These are phyloP conservation scores for Penicillium roqueforti DNA, from an alignment of 495 filamentous ascomycete genomes.

Conservation along the genomic window DNA sequence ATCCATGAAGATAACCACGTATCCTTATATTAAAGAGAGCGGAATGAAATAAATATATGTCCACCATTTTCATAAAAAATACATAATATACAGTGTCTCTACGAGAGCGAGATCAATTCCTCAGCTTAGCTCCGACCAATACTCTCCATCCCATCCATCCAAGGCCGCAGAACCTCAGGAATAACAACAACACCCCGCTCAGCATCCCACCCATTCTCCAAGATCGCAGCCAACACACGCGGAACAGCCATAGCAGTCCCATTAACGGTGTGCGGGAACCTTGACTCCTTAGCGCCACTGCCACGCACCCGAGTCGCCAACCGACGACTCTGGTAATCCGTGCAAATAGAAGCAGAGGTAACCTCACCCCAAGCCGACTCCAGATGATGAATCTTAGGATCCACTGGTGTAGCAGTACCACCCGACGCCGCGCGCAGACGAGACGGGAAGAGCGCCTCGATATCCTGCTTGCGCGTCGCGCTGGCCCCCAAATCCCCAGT, in stretches of 20 bases:
- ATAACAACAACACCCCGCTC: constrained; percentile 58
- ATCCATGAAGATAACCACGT: neutral
- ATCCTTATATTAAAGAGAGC: neutral
- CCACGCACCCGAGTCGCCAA: constrained; percentile 65
- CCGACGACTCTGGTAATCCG: constrained; percentile 86
- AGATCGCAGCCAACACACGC: constrained; percentile 78
- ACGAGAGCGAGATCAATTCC: neutral
- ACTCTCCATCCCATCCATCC: constrained; percentile 71
- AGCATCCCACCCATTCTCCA: constrained; percentile 90
- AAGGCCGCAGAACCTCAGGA: constrained; percentile 71
- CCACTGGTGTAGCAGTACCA: constrained; percentile 4
- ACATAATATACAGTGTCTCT: constrained; percentile 14
- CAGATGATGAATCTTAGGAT: constrained; percentile 29
- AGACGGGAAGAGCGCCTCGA: constrained; percentile 91
- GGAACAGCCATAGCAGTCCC: constrained; percentile 92
- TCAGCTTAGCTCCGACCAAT: constrained; percentile 40
- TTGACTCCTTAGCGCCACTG: constrained; percentile 36
- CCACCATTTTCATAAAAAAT: neutral
- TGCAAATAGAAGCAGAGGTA: constrained; percentile 84
- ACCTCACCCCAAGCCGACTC: constrained; percentile 93
- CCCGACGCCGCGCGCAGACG: constrained; percentile 41
- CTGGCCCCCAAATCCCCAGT: constrained; percentile 80
- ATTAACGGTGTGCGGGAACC: constrained; percentile 83
- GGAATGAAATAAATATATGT: neutral
- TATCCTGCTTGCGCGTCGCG: constrained; percentile 81